Conservation (phyloP, 345 rosid species). For the Dipteronia sinensis region DNA sequence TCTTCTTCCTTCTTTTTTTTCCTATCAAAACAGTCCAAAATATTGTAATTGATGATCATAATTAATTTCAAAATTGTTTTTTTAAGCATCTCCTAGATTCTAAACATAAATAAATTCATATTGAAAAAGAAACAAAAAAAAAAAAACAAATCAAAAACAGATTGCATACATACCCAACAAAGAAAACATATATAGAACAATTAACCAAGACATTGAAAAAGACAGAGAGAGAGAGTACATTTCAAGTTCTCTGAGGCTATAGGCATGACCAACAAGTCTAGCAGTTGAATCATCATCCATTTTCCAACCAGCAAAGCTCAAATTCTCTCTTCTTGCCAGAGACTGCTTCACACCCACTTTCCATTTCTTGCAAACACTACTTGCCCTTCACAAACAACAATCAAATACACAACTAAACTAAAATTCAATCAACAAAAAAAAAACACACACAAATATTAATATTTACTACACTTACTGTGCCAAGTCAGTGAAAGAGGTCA, state of each 20-base stretch:
- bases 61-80: conserved; percentile 12
- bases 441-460: background rate
- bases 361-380: conserved; percentile 89
- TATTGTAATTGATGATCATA: background rate
- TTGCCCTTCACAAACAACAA: conserved; percentile 49
- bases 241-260: conserved; percentile 86
- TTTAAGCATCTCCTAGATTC: background rate
- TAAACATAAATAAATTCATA: background rate
- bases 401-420: background rate
- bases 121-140: background rate
- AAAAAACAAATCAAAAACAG: background rate
- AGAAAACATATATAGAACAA: background rate
- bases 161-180: background rate
- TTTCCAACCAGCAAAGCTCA: conserved; percentile 82
- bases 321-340: conserved; percentile 55
- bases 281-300: conserved; percentile 83
- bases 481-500: conserved; percentile 80
- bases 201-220: background rate
- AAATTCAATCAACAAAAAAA: background rate
- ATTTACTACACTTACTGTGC: conserved; percentile 55
- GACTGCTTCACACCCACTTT: conserved; percentile 83
- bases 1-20: background rate
- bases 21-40: background rate
- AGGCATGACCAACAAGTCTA: conserved; percentile 70
- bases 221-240: conserved; percentile 6